These are phyloP conservation scores for Macrolepiota dolichaula DNA, from an alignment of 768 basidiomycete genomes.

Conservation along the genomic window DNA sequence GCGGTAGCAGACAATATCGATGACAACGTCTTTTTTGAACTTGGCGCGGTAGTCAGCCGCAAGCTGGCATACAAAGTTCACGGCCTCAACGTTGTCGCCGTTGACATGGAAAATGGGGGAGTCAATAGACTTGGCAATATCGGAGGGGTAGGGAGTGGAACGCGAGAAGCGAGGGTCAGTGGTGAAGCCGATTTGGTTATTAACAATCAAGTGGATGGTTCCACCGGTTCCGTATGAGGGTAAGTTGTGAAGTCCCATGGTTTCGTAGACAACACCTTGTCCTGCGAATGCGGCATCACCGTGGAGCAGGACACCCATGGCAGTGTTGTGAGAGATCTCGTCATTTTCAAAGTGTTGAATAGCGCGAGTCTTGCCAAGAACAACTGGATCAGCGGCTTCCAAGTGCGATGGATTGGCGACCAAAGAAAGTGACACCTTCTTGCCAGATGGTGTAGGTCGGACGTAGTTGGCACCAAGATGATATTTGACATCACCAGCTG, in stretches of 20 bases:
- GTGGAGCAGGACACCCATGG: conserved; percentile 94
- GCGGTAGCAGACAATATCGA: conserved; percentile 98
- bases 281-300: conserved; percentile 99
- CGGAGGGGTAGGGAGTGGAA: conserved; percentile 96
- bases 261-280: conserved; percentile 98
- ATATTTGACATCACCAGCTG: conserved; percentile 98
- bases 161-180: conserved; percentile 97
- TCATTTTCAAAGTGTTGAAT: conserved; percentile 95
- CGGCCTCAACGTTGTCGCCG: conserved; percentile 96
- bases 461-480: conserved; percentile 99
- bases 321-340: conserved; percentile 72
- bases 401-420: conserved; percentile 99
- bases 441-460: conserved; percentile 95
- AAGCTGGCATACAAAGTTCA: conserved; percentile 97
- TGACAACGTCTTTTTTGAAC: conserved; percentile 97
- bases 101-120: conserved; percentile 99
- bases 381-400: conserved; percentile 95
- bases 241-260: conserved; percentile 96
- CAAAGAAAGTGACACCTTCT: conserved; percentile 94
- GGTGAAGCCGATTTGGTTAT: conserved; percentile 99
- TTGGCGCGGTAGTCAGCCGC: conserved; percentile 98
- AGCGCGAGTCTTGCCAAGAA: conserved; percentile 97
- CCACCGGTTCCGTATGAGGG: conserved; percentile 97
- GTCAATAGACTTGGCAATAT: conserved; percentile 98
- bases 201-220: conserved; percentile 96